phyloP scores from a whole-genome alignment of 1,284 basidiomycete genomes.

The Leccinum subatratum region DNA sequence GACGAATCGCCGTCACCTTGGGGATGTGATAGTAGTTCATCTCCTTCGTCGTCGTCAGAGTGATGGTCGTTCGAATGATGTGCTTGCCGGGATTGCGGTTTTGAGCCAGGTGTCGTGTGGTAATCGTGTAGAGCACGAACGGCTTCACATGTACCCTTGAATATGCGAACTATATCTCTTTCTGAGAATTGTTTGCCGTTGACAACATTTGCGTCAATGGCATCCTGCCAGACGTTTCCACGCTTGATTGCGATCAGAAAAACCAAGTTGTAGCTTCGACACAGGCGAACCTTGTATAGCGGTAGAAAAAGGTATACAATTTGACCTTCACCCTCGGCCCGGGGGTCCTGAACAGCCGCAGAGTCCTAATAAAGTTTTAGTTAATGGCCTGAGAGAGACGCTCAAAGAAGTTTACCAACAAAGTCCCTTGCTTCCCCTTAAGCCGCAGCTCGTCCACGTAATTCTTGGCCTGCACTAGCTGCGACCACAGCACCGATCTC shows the following conservation, averaged over 20 bases:
- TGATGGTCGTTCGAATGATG: slow-evolving; percentile 25
- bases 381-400: too few relatives aligned
- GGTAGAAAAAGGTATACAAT: slow-evolving; percentile 93
- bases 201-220: slow-evolving; percentile 83
- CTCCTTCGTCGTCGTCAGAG: slow-evolving; percentile 42
- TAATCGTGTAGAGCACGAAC: slow-evolving; percentile 92
- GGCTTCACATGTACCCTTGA: slow-evolving; percentile 91
- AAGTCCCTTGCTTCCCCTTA: slow-evolving; percentile 16
- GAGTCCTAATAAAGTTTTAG: slow-evolving; percentile 58
- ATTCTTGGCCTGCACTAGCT: slow-evolving; percentile 23
- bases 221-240: slow-evolving; percentile 94
- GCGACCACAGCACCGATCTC: slow-evolving; percentile 26
- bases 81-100: slow-evolving; percentile 25
- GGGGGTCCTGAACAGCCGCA: slow-evolving; percentile 91
- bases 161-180: slow-evolving; percentile 80
- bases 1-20: slow-evolving; percentile 56
- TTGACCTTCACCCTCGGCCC: slow-evolving; percentile 87
- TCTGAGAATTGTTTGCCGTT: slow-evolving; percentile 84
- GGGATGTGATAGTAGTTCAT: slow-evolving; percentile 64
- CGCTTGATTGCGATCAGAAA: slow-evolving; percentile 42
- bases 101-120: slow-evolving; percentile 43
- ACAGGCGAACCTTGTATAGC: slow-evolving; percentile 64
- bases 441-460: slow-evolving; percentile 26
- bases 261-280: neutral
- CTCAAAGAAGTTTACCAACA: slow-evolving; percentile 26